These are phyloP conservation scores for Cyberlindnera euphorbiae DNA, from an alignment of 805 yeast genomes.

Conservation along the genomic window DNA sequence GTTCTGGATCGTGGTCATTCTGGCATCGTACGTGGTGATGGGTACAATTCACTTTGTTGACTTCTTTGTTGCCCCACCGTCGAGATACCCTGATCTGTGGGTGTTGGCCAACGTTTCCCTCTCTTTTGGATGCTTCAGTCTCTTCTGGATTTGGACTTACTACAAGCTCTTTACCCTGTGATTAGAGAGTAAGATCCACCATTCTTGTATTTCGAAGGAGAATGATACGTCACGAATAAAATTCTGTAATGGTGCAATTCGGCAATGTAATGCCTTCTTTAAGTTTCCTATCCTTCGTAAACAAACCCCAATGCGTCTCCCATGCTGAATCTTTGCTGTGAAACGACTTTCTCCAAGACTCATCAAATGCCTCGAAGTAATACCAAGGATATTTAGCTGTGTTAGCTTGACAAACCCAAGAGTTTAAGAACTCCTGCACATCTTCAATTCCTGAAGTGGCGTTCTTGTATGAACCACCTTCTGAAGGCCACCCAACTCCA, in stretches of 20 bases:
- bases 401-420: conserved; percentile 47
- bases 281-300: conserved; percentile 42
- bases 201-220: no score
- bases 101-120: conserved; percentile 68
- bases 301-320: conserved; percentile 74
- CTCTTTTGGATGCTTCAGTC: conserved; percentile 67
- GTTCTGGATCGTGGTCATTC: conserved; percentile 47
- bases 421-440: conserved; percentile 43
- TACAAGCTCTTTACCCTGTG: conserved; percentile 44
- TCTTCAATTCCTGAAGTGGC: conserved; percentile 44
- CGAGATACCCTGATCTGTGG: conserved; percentile 77
- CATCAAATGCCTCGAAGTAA: conserved; percentile 68
- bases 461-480: conserved; percentile 45
- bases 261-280: conserved; percentile 43
- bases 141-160: conserved; percentile 82
- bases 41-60: conserved; percentile 52
- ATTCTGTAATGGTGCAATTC: no score
- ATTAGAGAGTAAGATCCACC: no score
- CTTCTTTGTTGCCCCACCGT: conserved; percentile 44
- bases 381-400: conserved; percentile 42
- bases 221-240: no score
- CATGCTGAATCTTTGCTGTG: conserved; percentile 44
- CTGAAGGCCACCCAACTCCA: conserved; percentile 72
- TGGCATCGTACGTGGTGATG: conserved; percentile 49
- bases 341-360: conserved; percentile 60